phyloP scores from a whole-genome alignment of 2,329 filamentous ascomycete species.

The Knoxdaviesia proteae region DNA sequence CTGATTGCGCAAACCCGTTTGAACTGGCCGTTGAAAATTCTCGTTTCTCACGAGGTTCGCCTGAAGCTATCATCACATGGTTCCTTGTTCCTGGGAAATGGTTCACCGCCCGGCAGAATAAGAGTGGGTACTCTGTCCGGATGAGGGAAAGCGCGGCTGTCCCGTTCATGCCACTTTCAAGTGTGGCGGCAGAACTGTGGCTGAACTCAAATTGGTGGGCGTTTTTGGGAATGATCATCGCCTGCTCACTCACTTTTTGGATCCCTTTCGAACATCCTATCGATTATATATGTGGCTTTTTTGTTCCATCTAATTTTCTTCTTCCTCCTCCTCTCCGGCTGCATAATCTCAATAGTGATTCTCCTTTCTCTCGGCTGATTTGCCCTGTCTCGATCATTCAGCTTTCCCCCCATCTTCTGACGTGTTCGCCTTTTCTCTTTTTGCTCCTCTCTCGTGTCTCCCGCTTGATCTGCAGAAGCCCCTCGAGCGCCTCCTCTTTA shows the following conservation, averaged over 20 bases:
- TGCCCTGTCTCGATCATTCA: neutral
- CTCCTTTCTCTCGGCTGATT: neutral
- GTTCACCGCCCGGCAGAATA: constrained; percentile 19
- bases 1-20: too few relatives aligned
- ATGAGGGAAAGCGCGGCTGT: constrained; percentile 14
- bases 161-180: constrained; percentile 20
- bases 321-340: neutral
- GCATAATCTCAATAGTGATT: neutral
- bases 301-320: neutral
- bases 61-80: too few relatives aligned
- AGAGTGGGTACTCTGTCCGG: constrained; percentile 6
- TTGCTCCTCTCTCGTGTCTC: neutral
- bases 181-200: too few relatives aligned
- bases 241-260: too few relatives aligned
- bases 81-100: neutral
- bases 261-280: too few relatives aligned
- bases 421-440: neutral
- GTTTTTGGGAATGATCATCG: too few relatives aligned
- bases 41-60: too few relatives aligned
- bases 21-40: too few relatives aligned
- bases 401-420: constrained; percentile 1
- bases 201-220: too few relatives aligned
- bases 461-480: neutral
- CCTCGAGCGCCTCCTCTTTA: neutral
- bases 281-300: too few relatives aligned